phyloP scores from a whole-genome alignment of 73 alveolate genomes.

The Stentor roeselii region DNA sequence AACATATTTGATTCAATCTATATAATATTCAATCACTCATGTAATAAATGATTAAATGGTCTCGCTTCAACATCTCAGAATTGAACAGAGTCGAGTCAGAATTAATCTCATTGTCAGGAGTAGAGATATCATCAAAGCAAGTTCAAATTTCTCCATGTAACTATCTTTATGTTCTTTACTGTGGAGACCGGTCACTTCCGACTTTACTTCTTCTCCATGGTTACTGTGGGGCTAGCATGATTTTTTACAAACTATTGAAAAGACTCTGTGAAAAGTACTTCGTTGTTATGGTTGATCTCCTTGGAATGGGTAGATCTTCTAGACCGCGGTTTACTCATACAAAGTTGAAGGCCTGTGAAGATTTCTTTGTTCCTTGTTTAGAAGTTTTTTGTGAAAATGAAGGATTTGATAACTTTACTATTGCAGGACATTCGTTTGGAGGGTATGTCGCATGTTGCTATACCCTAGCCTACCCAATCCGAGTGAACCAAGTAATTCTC shows the following conservation, averaged over 20 bases:
- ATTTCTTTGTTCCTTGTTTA: slow-evolving; percentile 14
- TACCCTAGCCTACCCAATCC: slow-evolving; percentile 10
- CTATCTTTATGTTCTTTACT: background rate
- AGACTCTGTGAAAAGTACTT: background rate
- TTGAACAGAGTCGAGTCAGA: background rate
- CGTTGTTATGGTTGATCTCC: slow-evolving; percentile 21
- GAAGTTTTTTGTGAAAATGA: slow-evolving; percentile 27
- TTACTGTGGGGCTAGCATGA: slow-evolving; percentile 36
- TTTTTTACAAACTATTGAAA: slow-evolving; percentile 35
- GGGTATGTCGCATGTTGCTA: slow-evolving; percentile 43
- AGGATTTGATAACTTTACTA: background rate
- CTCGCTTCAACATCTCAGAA: background rate
- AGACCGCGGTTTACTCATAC: slow-evolving; percentile 33
- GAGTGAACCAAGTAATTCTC: slow-evolving; percentile 30
- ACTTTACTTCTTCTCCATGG: slow-evolving; percentile 42
- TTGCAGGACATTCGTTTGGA: slow-evolving; percentile 57
- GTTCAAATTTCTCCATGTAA: background rate
- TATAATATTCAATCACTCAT: no score
- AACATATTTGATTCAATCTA: no score
- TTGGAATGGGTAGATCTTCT: slow-evolving; percentile 45
- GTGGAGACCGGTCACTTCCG: slow-evolving; percentile 26
- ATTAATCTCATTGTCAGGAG: background rate
- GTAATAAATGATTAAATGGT: slow-evolving; percentile 4
- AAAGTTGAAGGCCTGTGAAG: slow-evolving; percentile 21
- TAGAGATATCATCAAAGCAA: background rate